Evolutionary conservation across 108 stramenopile species (phyloP).

Genomic region (Skeletonema marinoi): DNA sequence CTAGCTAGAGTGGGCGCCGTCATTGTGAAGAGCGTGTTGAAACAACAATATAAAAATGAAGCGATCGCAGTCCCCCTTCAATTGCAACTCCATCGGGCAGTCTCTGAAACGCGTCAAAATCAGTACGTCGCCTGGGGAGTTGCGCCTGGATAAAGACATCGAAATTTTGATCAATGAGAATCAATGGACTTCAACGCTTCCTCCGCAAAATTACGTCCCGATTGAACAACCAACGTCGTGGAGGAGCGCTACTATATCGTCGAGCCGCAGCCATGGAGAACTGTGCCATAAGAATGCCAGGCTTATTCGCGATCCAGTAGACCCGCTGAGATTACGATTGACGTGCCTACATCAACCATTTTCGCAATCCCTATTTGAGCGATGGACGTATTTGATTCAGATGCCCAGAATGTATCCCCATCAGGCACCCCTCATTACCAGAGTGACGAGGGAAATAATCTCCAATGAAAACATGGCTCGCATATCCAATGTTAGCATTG

Average conservation of each 20-base stretch:
- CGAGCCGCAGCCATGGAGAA: constrained; percentile 22
- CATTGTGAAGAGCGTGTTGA: not conserved
- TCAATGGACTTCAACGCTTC: constrained; percentile 20
- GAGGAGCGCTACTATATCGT: not conserved
- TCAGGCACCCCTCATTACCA: constrained; percentile 53
- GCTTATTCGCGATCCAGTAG: constrained; percentile 42
- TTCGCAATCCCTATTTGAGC: constrained; percentile 22
- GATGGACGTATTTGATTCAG: constrained; percentile 53
- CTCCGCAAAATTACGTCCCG: not conserved
- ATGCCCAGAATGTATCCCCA: constrained; percentile 83
- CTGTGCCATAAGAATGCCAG: constrained; percentile 19
- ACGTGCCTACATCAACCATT: constrained; percentile 24
- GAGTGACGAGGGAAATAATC: constrained; percentile 41
- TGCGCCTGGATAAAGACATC: constrained; percentile 67
- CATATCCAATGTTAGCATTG: constrained; percentile 6
- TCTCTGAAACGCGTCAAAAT: constrained; percentile 73
- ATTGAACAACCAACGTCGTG: constrained; percentile 4
- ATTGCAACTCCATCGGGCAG: constrained; percentile 20
- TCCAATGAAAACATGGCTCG: constrained; percentile 27
- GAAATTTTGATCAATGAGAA: constrained; percentile 37
- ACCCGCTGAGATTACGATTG: constrained; percentile 55
- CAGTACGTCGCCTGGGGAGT: constrained; percentile 68
- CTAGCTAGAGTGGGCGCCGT: not conserved
- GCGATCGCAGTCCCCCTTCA: constrained; percentile 1
- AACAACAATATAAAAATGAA: not conserved